Conservation (phyloP, 345 rosid genomes). For the Melaleuca quinquenervia region DNA sequence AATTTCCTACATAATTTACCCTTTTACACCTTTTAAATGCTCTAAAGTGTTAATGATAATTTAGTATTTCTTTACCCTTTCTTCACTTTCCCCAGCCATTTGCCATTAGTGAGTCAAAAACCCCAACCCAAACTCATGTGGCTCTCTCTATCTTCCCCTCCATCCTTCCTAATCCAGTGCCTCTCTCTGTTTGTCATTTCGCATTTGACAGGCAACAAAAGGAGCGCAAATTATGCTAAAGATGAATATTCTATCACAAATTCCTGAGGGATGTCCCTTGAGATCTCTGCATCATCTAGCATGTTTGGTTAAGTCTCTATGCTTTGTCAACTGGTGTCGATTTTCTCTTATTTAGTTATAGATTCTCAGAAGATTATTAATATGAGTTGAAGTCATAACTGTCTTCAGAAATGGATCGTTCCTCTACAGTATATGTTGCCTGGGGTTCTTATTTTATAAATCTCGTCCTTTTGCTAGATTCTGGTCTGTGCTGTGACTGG, state of each 20-base stretch:
- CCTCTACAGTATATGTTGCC: neutral
- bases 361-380: neutral
- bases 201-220: neutral
- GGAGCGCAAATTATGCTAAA: neutral
- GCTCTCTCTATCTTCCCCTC: neutral
- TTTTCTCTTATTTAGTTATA: neutral
- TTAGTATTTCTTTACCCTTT: neutral
- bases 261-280: neutral
- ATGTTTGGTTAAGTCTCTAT: neutral
- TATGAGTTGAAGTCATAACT: neutral
- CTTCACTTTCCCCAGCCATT: neutral
- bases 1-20: neutral
- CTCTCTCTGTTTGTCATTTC: neutral
- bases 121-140: neutral
- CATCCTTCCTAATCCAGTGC: neutral
- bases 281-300: neutral
- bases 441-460: neutral
- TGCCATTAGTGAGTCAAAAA: neutral
- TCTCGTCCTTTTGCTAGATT: neutral
- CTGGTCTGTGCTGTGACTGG: neutral
- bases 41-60: neutral
- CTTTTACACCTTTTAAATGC: neutral
- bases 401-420: neutral
- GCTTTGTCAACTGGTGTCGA: neutral
- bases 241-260: neutral